These are phyloP conservation scores for Imleria badia DNA, from an alignment of 768 basidiomycete genomes.

Conservation along the genomic window DNA sequence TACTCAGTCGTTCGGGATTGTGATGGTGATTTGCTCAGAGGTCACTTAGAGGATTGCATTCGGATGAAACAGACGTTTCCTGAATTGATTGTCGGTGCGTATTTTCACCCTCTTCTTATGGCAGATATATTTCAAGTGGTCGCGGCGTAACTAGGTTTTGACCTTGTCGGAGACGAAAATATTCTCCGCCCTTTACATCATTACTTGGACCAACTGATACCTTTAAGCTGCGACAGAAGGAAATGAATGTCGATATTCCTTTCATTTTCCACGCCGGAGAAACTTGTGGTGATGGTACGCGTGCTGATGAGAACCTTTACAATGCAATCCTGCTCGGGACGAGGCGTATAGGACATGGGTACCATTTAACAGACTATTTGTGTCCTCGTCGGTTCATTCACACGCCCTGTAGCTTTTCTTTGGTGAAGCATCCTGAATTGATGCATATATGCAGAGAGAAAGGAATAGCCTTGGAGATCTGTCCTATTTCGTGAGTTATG, in stretches of 20 bases:
- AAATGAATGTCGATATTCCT: slow-evolving; percentile 58
- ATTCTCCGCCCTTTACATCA: slow-evolving; percentile 53
- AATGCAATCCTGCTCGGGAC: slow-evolving; percentile 79
- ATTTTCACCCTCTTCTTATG: background rate
- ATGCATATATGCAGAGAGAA: slow-evolving; percentile 65
- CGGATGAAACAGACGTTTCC: slow-evolving; percentile 72
- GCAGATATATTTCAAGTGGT: background rate
- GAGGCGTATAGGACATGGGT: slow-evolving; percentile 84
- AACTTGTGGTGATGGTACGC: slow-evolving; percentile 73
- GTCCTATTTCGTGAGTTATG: slow-evolving; percentile 72
- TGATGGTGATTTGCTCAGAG: slow-evolving; percentile 54
- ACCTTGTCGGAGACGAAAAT: slow-evolving; percentile 59
- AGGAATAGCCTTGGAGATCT: slow-evolving; percentile 68
- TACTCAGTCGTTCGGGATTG: slow-evolving; percentile 63
- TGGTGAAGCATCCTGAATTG: slow-evolving; percentile 75
- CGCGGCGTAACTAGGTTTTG: slow-evolving; percentile 54
- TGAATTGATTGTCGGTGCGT: slow-evolving; percentile 62
- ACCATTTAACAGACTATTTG: background rate
- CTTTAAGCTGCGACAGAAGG: slow-evolving; percentile 55
- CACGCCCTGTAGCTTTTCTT: slow-evolving; percentile 51
- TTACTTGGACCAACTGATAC: slow-evolving; percentile 59
- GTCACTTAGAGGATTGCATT: slow-evolving; percentile 75
- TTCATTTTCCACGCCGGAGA: slow-evolving; percentile 83
- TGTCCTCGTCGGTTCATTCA: background rate
- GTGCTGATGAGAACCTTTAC: slow-evolving; percentile 70